A percentile compares a stretch with the other conserved stretches of the same genome.
Conservation (phyloP, 371 early-diverging fungal species). For the Mucor indicus region DNA sequence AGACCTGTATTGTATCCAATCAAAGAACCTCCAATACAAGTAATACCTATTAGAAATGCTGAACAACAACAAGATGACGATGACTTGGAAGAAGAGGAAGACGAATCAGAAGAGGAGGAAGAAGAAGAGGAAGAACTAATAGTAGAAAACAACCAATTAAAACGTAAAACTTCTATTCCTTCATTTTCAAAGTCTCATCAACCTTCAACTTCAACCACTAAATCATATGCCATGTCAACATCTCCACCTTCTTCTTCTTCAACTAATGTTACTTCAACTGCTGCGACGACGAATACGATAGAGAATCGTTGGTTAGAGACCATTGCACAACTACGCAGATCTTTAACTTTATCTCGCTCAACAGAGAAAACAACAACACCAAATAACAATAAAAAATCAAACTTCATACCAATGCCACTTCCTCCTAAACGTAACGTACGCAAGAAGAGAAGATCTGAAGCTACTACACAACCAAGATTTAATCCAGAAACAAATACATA, state of each 20-base stretch:
- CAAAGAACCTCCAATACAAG: slow-evolving; percentile 3
- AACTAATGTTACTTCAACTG: slow-evolving; percentile 20
- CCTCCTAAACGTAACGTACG: slow-evolving; percentile 19
- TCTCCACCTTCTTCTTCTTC: slow-evolving; percentile 34
- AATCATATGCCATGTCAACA: slow-evolving; percentile 36
- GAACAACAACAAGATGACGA: slow-evolving; percentile 8
- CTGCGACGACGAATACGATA: slow-evolving; percentile 15
- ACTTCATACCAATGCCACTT: slow-evolving; percentile 44
- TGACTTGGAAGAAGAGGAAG: slow-evolving; percentile 22
- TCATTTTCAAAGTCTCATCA: slow-evolving; percentile 34
- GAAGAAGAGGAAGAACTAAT: slow-evolving; percentile 17
- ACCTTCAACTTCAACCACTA: slow-evolving; percentile 27
- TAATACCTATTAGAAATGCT: neutral
- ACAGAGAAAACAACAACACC: neutral
- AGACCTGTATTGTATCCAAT: slow-evolving; percentile 14
- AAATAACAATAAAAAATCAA: neutral
- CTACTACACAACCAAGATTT: slow-evolving; percentile 50
- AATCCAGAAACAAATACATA: slow-evolving; percentile 50
- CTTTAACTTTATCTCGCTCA: slow-evolving; percentile 5
- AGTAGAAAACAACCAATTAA: slow-evolving; percentile 1
- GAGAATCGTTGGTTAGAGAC: slow-evolving; percentile 14
- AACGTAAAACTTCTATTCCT: slow-evolving; percentile 27
- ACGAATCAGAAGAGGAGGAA: slow-evolving; percentile 20
- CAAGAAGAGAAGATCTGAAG: slow-evolving; percentile 41
- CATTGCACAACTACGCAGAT: slow-evolving; percentile 9